phyloP scores from a whole-genome alignment of 805 yeast species.

The Pichia cabralensis region DNA sequence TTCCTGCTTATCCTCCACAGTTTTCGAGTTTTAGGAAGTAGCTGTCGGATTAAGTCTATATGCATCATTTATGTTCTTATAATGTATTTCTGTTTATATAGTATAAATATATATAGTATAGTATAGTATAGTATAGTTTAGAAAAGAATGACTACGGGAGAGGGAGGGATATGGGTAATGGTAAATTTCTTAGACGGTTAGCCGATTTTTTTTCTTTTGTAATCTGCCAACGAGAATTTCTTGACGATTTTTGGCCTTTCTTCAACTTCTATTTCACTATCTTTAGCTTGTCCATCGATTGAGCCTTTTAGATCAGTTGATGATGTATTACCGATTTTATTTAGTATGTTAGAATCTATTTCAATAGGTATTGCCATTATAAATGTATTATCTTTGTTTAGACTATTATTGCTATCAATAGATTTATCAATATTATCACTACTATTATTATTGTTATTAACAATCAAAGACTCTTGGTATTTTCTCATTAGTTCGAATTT shows the following conservation, averaged over 20 bases:
- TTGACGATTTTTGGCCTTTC: constrained; percentile 33
- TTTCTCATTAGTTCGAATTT: constrained; percentile 8
- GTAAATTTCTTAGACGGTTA: constrained; percentile 1
- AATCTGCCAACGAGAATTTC: constrained; percentile 68
- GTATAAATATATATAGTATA: too few relatives aligned
- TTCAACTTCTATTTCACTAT: neutral
- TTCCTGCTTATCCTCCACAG: too few relatives aligned
- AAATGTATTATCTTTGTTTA: neutral
- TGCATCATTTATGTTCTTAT: too few relatives aligned
- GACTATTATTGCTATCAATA: constrained; percentile 1
- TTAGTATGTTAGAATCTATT: constrained; percentile 3
- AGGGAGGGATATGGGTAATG: neutral
- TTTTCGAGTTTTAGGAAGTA: too few relatives aligned
- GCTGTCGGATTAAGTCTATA: too few relatives aligned
- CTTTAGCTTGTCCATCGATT: neutral
- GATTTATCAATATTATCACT: constrained; percentile 1
- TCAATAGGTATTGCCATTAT: constrained; percentile 11
- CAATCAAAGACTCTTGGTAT: constrained; percentile 1
- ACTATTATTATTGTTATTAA: neutral
- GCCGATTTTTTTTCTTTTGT: constrained; percentile 37
- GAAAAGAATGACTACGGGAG: too few relatives aligned
- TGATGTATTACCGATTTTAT: neutral
- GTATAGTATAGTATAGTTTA: too few relatives aligned
- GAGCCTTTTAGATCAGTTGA: neutral
- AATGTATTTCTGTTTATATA: too few relatives aligned